These are phyloP conservation scores for Russula dissimulans DNA, from an alignment of 768 basidiomycete genomes.

Conservation along the genomic window DNA sequence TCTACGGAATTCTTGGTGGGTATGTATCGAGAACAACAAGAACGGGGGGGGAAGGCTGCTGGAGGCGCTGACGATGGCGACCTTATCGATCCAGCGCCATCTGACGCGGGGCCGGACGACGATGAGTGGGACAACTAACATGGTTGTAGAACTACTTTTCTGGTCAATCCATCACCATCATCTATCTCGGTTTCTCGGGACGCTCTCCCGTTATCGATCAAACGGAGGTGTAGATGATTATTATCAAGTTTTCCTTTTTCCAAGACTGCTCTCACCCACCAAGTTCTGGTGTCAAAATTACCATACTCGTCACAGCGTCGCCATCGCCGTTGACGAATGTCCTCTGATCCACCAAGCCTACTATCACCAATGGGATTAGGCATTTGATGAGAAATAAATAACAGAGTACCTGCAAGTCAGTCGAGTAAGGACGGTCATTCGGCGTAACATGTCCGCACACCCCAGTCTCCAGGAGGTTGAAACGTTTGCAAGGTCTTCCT, in stretches of 20 bases:
- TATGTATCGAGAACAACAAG: constrained; percentile 59
- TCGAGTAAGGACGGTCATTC: neutral
- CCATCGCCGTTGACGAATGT: neutral
- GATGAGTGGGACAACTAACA: constrained; percentile 25
- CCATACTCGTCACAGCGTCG: neutral
- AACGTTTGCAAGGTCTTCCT: no score
- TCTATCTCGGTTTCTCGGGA: neutral
- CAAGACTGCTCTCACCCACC: neutral
- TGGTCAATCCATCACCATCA: neutral
- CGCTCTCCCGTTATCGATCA: constrained; percentile 4
- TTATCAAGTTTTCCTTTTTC: neutral
- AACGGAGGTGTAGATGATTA: neutral
- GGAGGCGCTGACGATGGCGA: constrained; percentile 49
- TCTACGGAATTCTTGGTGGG: constrained; percentile 59
- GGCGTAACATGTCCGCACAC: neutral
- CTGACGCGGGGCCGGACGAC: constrained; percentile 26
- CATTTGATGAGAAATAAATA: neutral
- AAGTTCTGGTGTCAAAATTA: neutral
- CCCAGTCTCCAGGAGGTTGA: neutral
- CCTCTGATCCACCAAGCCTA: neutral
- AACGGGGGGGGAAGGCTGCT: constrained; percentile 27
- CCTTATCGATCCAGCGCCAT: constrained; percentile 43
- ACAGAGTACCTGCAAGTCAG: neutral
- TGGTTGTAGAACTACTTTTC: neutral
- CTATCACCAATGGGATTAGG: neutral